These are phyloP conservation scores for Candida suzukii DNA, from an alignment of 805 yeast genomes.

Conservation along the genomic window DNA sequence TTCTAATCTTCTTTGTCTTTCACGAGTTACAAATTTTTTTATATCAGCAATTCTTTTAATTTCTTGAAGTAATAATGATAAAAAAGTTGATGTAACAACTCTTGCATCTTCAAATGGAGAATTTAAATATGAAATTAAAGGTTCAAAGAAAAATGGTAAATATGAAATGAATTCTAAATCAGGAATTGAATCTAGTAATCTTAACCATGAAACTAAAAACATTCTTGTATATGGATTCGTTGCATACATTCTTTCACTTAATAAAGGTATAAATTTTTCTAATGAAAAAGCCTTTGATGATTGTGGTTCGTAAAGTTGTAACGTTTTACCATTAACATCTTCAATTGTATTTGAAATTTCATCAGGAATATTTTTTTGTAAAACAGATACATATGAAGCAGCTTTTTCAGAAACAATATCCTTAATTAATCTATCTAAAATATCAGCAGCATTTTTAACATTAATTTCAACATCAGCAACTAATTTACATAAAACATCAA, in stretches of 20 bases:
- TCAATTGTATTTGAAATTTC: slow-evolving; percentile 36
- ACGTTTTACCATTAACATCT: slow-evolving; percentile 50
- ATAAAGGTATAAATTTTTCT: slow-evolving; percentile 82
- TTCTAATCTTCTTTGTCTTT: slow-evolving; percentile 12
- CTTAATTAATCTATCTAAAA: slow-evolving; percentile 81
- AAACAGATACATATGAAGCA: slow-evolving; percentile 72
- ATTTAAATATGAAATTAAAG: slow-evolving; percentile 69
- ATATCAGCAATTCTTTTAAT: slow-evolving; percentile 71
- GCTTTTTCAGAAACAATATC: slow-evolving; percentile 96
- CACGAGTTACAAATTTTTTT: slow-evolving; percentile 39
- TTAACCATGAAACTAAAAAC: slow-evolving; percentile 90
- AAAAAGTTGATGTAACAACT: slow-evolving; percentile 71
- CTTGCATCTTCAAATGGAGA: slow-evolving; percentile 84
- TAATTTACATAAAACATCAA: slow-evolving; percentile 83
- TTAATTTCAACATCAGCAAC: slow-evolving; percentile 88
- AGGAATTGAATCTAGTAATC: slow-evolving; percentile 87
- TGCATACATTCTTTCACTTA: slow-evolving; percentile 85
- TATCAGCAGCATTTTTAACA: slow-evolving; percentile 92
- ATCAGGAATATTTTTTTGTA: slow-evolving; percentile 26
- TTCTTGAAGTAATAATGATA: slow-evolving; percentile 73
- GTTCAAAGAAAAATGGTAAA: slow-evolving; percentile 84
- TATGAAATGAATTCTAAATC: slow-evolving; percentile 82
- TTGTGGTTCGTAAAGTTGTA: slow-evolving; percentile 55
- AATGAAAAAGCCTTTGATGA: slow-evolving; percentile 68
- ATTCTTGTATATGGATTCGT: slow-evolving; percentile 89